phyloP scores from a whole-genome alignment of 306 rosid species.

The Spatholobus suberectus region DNA sequence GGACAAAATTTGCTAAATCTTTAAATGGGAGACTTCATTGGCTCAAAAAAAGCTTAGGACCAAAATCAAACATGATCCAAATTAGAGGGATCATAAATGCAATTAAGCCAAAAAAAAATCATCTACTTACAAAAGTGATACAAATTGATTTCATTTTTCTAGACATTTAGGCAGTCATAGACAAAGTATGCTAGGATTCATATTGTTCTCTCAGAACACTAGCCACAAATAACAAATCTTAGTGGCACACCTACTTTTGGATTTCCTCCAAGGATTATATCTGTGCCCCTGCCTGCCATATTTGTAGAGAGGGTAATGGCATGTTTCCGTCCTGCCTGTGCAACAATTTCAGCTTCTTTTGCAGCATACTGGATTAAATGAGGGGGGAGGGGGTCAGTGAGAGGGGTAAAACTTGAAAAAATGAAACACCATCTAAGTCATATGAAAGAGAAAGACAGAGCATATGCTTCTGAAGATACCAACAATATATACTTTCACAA shows the following conservation, averaged over 20 bases:
- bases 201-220: constrained; percentile 20
- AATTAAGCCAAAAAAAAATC: neutral
- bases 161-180: constrained; percentile 5
- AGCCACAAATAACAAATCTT: constrained; percentile 35
- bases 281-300: constrained; percentile 99
- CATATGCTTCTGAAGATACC: constrained; percentile 33
- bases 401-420: constrained; percentile 21
- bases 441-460: constrained; percentile 21
- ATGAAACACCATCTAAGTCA: neutral
- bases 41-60: neutral
- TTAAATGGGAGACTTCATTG: neutral
- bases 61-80: neutral
- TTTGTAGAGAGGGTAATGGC: constrained; percentile 97
- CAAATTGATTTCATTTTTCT: constrained; percentile 25
- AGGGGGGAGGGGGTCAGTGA: neutral
- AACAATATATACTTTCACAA: constrained; percentile 42
- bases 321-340: constrained; percentile 93
- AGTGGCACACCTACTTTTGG: constrained; percentile 74
- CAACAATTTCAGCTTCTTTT: constrained; percentile 94
- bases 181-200: constrained; percentile 11
- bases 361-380: constrained; percentile 80
- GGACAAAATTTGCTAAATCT: neutral
- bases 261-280: constrained; percentile 98
- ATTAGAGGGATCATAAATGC: neutral
- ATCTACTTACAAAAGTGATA: constrained; percentile 27